A percentile compares a stretch with the other conserved stretches of the same genome.
These are phyloP conservation scores for Zygnema circumcarinatum DNA, from an alignment of 139 green algal species.

Conservation along the genomic window DNA sequence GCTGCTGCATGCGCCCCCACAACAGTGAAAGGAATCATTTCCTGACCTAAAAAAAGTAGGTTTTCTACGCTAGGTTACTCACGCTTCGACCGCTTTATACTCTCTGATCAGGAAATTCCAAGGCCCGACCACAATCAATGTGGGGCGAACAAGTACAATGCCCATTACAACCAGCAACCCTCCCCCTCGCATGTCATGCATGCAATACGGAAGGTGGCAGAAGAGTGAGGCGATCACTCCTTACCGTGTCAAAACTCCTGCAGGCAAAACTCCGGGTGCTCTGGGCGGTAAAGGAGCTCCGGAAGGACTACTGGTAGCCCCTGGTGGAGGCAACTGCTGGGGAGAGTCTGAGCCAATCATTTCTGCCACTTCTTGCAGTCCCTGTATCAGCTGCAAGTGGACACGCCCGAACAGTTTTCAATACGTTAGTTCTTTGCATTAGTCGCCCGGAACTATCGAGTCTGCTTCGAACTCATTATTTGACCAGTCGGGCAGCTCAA, in stretches of 20 bases:
- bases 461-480: no score
- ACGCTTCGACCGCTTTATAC: no score
- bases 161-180: neutral
- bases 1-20: no score
- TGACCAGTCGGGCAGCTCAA: neutral
- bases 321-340: neutral
- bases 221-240: neutral
- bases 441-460: no score
- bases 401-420: no score
- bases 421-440: no score
- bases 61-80: neutral
- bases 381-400: neutral
- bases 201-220: neutral
- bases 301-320: neutral
- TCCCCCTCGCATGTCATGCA: neutral
- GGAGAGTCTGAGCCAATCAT: neutral
- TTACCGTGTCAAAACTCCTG: neutral
- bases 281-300: neutral
- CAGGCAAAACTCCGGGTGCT: neutral
- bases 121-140: neutral
- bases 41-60: neutral
- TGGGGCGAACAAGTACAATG: neutral
- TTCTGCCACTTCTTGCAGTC: neutral
- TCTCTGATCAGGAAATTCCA: no score
- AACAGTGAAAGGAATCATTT: no score